Base-by-base conservation (phyloP, 2,329 filamentous ascomycete genomes). In the Sarocladium oryzae region DNA sequence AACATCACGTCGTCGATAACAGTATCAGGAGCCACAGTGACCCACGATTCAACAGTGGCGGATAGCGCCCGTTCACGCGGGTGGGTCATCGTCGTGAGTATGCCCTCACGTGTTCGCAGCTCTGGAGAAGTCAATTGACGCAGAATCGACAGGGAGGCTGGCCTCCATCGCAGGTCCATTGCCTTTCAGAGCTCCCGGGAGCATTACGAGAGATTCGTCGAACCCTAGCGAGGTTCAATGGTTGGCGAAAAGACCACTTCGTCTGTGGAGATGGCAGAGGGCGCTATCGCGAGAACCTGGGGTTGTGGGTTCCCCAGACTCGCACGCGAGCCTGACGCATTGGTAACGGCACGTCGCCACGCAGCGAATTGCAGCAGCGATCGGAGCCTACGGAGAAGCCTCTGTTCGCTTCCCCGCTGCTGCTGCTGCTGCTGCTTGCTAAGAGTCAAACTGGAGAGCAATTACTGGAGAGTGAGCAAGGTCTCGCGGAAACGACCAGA, bases 281-380 rank as follows among this genome's bases (percentile, higher is more conserved):
- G 21, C 40, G 40, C 40, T 45, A 45, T 45, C 40, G 23, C 28
- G 40, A 45, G 40, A 45, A 45, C 23, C 40, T 45, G 40, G 40
- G 40, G 40, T 45, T 45, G 40, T 45, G 40, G 40, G 40, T 45
- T 45, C 40, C 40, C 40, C 40, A 45, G 40, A 45, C n/a, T 28
- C 40, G 21, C 8, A 11, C n/a, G 40, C 23, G 24, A 16, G 40
- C 40, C 21, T 26, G 28, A 45, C 40, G 23, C 18, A 20, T 21
- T 23, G 37, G 18, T 6, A n/a, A n/a, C n/a, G n/a, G n/a, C n/a
- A n/a, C n/a, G n/a, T n/a, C n/a, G n/a, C n/a, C n/a, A n/a, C n/a
- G n/a, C n/a, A n/a, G n/a, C n/a, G n/a, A n/a, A n/a, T n/a, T n/a
- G n/a, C n/a, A n/a, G n/a, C n/a, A n/a, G n/a, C n/a, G n/a, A n/a